Base-by-base conservation (phyloP, 345 rosid genomes). In the Hibiscus mutabilis region DNA sequence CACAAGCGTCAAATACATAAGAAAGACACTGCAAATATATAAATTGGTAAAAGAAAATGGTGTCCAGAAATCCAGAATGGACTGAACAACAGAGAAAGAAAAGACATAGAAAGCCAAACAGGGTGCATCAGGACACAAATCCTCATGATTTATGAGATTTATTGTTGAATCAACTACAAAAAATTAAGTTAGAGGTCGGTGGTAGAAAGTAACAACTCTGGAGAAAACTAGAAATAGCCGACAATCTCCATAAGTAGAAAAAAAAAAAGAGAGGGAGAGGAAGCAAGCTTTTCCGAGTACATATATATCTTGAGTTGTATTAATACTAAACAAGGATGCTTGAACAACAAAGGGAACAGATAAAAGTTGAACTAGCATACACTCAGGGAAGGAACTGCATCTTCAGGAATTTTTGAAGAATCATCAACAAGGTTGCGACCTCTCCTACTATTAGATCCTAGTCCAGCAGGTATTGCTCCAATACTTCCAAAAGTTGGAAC, bases 381-480 rank as follows among this genome's bases (percentile, higher is more conserved):
- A 75, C 73, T 79, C 60, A 79, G 19, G 6, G 76, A 61, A 29
- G 82, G 69, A 27, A 68, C 58, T 47, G 83, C 69, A 79, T 81
- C 83, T 61, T 79, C 85, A 71, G 76, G 18, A 69, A 72, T 56
- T 47, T 68, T 61, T 49, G 81, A 77, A 60, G 84, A 68, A 69
- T 76, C 86, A 73, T 80, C 86, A 46, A 72, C 71, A 60, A 70
- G 22, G 7, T 85, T 67, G 18, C 5, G 71, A 51, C 79, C 82
- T 73, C 73, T 80, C 82, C 80, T 81, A 37, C 42, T 37, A 37
- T 7, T 37, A 81, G 83, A 72, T 63, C 81, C 85, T 71, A 80
- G 74, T 27, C 25, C 80, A 68, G 78, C 80, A 61, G 77, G 79
- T 80, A 86, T 87, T 75, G 76, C 66, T 75, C 82, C 80, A 75